Base-by-base conservation (phyloP, 495 filamentous ascomycete genomes). In the Immersiella caudata region DNA sequence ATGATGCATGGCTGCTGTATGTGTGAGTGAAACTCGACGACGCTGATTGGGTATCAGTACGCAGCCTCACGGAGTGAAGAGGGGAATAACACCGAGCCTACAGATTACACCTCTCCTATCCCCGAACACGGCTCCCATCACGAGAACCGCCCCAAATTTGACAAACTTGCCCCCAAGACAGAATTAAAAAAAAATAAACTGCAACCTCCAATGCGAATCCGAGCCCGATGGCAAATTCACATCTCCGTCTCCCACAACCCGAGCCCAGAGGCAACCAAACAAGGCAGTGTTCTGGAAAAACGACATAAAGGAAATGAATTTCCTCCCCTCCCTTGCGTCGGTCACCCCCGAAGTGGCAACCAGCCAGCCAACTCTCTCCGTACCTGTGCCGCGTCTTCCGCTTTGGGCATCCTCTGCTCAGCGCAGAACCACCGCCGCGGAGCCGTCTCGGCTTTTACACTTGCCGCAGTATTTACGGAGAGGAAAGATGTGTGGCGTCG, bases 201-300 rank as follows among this genome's bases (percentile, higher is more conserved):
- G 14, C 11, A 4, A 46, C 40, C 11, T 8, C 14, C 40, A 46
- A 46, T 18, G 11, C 11, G 40, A 46, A 46, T 55, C 6, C 21
- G n/a, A n/a, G n/a, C n/a, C 2, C 16, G 24, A 7, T 22, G 52
- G 52, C 52, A 55, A 26, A 55, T 2, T 55, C 8, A 2, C 52
- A 55, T 22, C 16, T 54, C 21, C 52, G 22, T 22, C 29, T 33
- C 29, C 29, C 8, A 33, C 29, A 4, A 4, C 29, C 29, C 29
- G 29, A 33, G 29, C 9, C n/a, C 9, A 22, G 24, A 22, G 20
- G 21, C 52, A 26, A 55, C 52, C 52, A 55, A 55, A 55, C 52
- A 55, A 24, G 52, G 52, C 52, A 55, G 52, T 55, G n/a, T 55
- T 55, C 52, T 55, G 52, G 52, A 55, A 55, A 26, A 22, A 26